phyloP scores from a whole-genome alignment of 2,329 filamentous ascomycete genomes.

The Apiospora saccharicola region DNA sequence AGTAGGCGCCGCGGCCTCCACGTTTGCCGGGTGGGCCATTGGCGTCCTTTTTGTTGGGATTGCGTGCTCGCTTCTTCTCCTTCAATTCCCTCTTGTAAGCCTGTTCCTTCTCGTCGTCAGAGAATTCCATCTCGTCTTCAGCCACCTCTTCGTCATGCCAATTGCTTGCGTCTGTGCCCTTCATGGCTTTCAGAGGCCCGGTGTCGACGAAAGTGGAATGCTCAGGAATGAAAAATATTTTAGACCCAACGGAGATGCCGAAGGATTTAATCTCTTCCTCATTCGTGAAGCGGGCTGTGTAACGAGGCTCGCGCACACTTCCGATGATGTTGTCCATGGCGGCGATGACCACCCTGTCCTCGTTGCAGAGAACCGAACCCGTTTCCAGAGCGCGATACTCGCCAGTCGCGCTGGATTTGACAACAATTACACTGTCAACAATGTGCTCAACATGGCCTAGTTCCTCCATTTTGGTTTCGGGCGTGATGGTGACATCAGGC shows the following conservation, averaged over 20 bases:
- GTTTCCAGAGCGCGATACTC: conserved; percentile 86
- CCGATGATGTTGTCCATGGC: conserved; percentile 87
- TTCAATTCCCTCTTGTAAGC: conserved; percentile 78
- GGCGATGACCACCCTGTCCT: conserved; percentile 79
- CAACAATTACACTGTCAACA: conserved; percentile 79
- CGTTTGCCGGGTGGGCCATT: conserved; percentile 44
- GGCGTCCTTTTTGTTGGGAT: conserved; percentile 46
- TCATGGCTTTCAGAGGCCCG: conserved; percentile 77
- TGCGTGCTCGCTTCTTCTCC: conserved; percentile 63
- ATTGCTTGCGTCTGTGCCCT: conserved; percentile 94
- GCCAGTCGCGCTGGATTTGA: conserved; percentile 80
- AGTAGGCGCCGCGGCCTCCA: conserved; percentile 21
- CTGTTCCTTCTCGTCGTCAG: conserved; percentile 93
- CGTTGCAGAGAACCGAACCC: conserved; percentile 82
- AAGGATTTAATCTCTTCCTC: conserved; percentile 71
- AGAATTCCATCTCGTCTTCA: conserved; percentile 91
- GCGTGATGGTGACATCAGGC: conserved; percentile 79
- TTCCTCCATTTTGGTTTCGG: conserved; percentile 77
- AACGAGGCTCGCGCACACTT: conserved; percentile 84
- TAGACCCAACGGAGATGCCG: conserved; percentile 72
- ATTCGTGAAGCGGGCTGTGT: conserved; percentile 79
- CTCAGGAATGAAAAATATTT: conserved; percentile 79
- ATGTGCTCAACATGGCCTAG: conserved; percentile 79
- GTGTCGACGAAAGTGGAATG: conserved; percentile 90
- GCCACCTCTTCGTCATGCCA: conserved; percentile 90